A percentile compares a stretch with the other conserved stretches of the same genome.
Conservation (phyloP, 768 basidiomycete genomes). For the Pisolithus sp. region DNA sequence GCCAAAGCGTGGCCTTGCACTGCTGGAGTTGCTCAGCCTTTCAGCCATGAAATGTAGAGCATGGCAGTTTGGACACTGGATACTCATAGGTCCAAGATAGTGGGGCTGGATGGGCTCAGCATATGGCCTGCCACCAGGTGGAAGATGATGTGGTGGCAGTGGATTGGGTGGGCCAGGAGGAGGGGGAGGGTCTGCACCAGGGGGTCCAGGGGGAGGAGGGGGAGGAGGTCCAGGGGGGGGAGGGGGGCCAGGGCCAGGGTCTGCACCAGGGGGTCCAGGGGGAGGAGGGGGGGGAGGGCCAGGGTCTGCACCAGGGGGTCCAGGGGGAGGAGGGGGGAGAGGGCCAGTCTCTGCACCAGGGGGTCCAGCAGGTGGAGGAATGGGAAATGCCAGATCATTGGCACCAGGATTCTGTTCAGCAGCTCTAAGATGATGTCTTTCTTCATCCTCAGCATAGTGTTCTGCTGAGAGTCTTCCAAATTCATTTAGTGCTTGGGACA, state of each 20-base stretch:
- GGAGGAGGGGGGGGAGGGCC: not conserved
- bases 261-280: not conserved
- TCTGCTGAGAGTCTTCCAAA: not conserved
- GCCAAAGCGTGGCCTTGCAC: constrained; percentile 9
- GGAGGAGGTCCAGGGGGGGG: not conserved
- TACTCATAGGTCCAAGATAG: constrained; percentile 3
- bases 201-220: not conserved
- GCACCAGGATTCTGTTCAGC: not conserved
- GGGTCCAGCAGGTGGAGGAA: not conserved
- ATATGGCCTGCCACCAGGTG: constrained; percentile 7
- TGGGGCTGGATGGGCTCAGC: constrained; percentile 4
- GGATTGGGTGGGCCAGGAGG: not conserved
- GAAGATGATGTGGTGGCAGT: too few species aligned
- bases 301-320: not conserved
- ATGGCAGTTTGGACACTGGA: constrained; percentile 13
- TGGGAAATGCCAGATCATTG: not conserved
- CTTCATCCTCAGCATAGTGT: not conserved
- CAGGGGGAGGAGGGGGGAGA: too few species aligned
- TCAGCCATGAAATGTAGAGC: constrained; percentile 13
- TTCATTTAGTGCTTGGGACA: not conserved
- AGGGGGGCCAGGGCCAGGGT: not conserved
- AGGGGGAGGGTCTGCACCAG: not conserved
- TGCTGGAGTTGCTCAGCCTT: constrained; percentile 1
- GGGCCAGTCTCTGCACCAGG: too few species aligned
- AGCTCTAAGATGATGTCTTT: not conserved